These are phyloP conservation scores for Diospyros kaki DNA, from an alignment of 148 eudicot species.

Conservation along the genomic window DNA sequence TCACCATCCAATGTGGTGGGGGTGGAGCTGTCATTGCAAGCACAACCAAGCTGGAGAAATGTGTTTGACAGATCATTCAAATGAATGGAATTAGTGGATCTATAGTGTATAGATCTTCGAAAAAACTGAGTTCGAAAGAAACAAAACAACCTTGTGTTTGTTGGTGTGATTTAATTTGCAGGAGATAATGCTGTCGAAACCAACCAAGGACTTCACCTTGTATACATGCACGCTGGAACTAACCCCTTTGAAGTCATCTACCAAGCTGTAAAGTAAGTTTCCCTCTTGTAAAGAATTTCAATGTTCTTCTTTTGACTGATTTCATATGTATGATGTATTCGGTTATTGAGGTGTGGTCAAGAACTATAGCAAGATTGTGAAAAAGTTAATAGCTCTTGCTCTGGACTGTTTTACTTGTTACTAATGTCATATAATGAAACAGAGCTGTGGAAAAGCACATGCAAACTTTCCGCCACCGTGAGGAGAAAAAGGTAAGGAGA, in stretches of 20 bases:
- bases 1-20: slow-evolving; percentile 10
- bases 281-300: background rate
- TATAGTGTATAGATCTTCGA: slow-evolving; percentile 12
- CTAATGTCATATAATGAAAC: slow-evolving; percentile 13
- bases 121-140: slow-evolving; percentile 26
- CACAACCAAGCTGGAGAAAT: slow-evolving; percentile 29
- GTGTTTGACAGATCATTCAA: slow-evolving; percentile 13
- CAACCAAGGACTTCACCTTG: slow-evolving; percentile 66
- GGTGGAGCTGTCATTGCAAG: slow-evolving; percentile 21
- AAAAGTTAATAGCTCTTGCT: background rate
- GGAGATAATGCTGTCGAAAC: slow-evolving; percentile 81
- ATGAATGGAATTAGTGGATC: slow-evolving; percentile 18
- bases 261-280: slow-evolving; percentile 76
- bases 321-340: background rate
- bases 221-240: slow-evolving; percentile 84
- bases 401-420: background rate
- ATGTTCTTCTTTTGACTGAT: background rate
- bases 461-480: slow-evolving; percentile 85
- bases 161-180: slow-evolving; percentile 48
- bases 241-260: slow-evolving; percentile 81
- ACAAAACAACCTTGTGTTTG: slow-evolving; percentile 16
- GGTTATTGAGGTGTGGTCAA: no score
- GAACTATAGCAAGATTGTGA: no score
- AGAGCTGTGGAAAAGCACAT: slow-evolving; percentile 87
- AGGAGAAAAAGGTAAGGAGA: slow-evolving; percentile 69